Conservation (phyloP, 2,329 filamentous ascomycete genomes). For the Neonectria ditissima region DNA sequence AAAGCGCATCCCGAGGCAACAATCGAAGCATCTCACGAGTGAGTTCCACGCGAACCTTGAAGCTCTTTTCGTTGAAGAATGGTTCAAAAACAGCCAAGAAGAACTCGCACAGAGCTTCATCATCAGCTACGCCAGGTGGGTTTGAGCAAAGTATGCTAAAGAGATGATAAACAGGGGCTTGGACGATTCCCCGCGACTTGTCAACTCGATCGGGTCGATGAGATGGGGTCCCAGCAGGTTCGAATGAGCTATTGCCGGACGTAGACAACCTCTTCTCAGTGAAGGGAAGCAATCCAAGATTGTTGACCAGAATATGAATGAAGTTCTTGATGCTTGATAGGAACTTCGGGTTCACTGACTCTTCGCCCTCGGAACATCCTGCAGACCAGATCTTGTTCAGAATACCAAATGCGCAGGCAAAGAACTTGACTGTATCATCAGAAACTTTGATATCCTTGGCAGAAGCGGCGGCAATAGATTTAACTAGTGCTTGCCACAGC, state of each 20-base stretch:
- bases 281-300: slow-evolving; percentile 70
- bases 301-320: slow-evolving; percentile 60
- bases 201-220: slow-evolving; percentile 66
- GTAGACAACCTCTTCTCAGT: slow-evolving; percentile 70
- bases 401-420: slow-evolving; percentile 77
- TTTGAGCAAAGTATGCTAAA: slow-evolving; percentile 69
- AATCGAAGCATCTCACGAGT: slow-evolving; percentile 64
- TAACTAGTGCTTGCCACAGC: slow-evolving; percentile 72
- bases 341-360: slow-evolving; percentile 61
- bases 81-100: slow-evolving; percentile 66
- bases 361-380: slow-evolving; percentile 56
- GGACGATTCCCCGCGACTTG: slow-evolving; percentile 63
- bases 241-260: slow-evolving; percentile 66
- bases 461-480: slow-evolving; percentile 74
- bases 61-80: slow-evolving; percentile 66
- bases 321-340: slow-evolving; percentile 66
- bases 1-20: slow-evolving; percentile 58
- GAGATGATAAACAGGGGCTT: slow-evolving; percentile 74
- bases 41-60: slow-evolving; percentile 58
- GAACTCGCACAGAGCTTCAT: slow-evolving; percentile 59
- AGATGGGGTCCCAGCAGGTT: slow-evolving; percentile 75
- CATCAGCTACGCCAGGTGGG: slow-evolving; percentile 60
- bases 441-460: slow-evolving; percentile 92
- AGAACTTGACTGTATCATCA: slow-evolving; percentile 82
- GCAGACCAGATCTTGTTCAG: slow-evolving; percentile 75